A percentile compares a stretch with the other conserved stretches of the same genome.
phyloP scores from a whole-genome alignment of 495 filamentous ascomycete species.

The Patellaria atrata region DNA sequence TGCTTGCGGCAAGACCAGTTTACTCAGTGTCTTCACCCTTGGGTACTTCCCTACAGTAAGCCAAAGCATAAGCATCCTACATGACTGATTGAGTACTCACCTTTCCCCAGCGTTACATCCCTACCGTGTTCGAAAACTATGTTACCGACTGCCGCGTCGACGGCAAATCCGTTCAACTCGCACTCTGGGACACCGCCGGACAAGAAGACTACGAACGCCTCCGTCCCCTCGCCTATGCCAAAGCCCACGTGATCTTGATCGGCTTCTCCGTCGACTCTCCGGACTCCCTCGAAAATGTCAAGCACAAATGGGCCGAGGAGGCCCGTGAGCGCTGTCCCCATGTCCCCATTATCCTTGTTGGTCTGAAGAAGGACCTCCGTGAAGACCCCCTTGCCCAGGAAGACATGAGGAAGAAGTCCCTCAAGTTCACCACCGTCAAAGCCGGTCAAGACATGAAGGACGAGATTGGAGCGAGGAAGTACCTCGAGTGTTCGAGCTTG shows the following conservation, averaged over 20 bases:
- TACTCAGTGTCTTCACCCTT: constrained; percentile 94
- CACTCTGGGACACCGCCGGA: constrained; percentile 35
- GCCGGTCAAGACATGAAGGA: constrained; percentile 69
- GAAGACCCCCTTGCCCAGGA: constrained; percentile 88
- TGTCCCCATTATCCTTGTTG: constrained; percentile 92
- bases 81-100: not conserved
- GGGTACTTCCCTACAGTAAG: constrained; percentile 96
- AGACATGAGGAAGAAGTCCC: constrained; percentile 91
- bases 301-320: constrained; percentile 98
- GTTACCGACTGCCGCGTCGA: constrained; percentile 35
- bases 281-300: constrained; percentile 95
- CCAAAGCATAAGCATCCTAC: constrained; percentile 5
- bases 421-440: constrained; percentile 66
- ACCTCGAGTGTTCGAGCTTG: constrained; percentile 91
- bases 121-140: constrained; percentile 35
- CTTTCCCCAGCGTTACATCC: constrained; percentile 21
- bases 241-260: constrained; percentile 94
- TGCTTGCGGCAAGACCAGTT: constrained; percentile 95
- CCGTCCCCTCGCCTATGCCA: constrained; percentile 89
- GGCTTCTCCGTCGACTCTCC: constrained; percentile 92
- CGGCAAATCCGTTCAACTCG: constrained; percentile 34
- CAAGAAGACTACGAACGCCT: constrained; percentile 47
- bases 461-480: constrained; percentile 83
- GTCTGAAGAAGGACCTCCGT: constrained; percentile 93
- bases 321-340: constrained; percentile 85